Evolutionary conservation across 371 early-diverging fungal species (phyloP), one percentile per base, ranked within the genome.

Genomic region (Mortierella sp.): DNA sequence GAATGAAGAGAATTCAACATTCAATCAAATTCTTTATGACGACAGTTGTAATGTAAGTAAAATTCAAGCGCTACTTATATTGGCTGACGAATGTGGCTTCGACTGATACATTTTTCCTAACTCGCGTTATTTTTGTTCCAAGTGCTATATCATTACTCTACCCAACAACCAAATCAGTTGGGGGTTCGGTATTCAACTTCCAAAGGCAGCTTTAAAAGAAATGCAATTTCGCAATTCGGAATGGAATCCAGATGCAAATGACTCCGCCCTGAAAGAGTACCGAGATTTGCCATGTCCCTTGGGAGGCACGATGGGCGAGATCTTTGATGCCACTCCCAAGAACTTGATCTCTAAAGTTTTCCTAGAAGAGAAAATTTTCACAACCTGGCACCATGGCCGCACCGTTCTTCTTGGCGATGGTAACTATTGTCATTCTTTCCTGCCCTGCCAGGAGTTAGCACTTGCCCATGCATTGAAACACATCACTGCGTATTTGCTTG

Each of bases 391-490:
- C 3, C 26, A 66, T 66, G 55, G 62, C 2, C 66, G 71, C 35
- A 45, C 62, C 0, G 76, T 75, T 3, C 63, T 75, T 14, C 62
- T 75, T 5, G 76, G 76, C 1, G 76, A 75, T 66, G 76, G 77
- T 77, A 64, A 39, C n/a, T 9, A 20, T 18, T 9, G 10, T 30
- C 5, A 40, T 24, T 10, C n/a, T 9, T 11, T 24, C 11, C 4
- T 28, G 24, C 8, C 14, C n/a, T 14, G 20, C 3, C 20, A 60
- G 32, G 20, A 28, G 28, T 11, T 12, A 11, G 11, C 51, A 9
- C 12, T 14, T 6, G 14, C 43, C 35, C 26, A 47, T 28, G 9
- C 5, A 18, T 20, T 16, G 12, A 40, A 40, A 40, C 30, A 30
- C 4, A 30, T 30, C 30, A 30, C 30, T 4, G 30, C 30, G 30